Evolutionary conservation across 1,284 basidiomycete species (phyloP).

Genomic region (Puccinia coronata): DNA sequence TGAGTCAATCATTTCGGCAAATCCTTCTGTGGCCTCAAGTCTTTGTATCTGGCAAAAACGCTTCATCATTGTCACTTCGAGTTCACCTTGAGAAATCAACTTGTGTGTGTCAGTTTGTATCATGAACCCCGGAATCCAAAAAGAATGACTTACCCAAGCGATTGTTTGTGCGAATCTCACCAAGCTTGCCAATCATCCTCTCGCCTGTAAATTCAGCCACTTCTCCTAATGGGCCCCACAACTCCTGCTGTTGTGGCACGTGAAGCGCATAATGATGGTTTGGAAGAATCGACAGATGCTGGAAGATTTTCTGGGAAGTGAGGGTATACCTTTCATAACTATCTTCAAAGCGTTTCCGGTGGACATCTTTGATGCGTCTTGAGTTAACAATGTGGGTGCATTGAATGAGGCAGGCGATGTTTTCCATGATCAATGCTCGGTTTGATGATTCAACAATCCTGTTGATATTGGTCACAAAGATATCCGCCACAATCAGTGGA

Average conservation of each 20-base stretch:
- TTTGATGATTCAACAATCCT: background rate
- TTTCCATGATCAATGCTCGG: background rate
- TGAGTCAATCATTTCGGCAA: background rate
- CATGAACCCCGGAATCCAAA: background rate
- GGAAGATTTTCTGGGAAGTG: background rate
- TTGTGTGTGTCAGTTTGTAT: background rate
- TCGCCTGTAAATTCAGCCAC: background rate
- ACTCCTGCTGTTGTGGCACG: background rate
- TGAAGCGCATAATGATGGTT: constrained; percentile 24
- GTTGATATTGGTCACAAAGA: constrained; percentile 1
- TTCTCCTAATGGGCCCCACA: background rate
- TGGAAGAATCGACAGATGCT: background rate
- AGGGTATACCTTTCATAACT: background rate
- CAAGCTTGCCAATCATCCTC: background rate
- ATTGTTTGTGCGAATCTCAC: background rate
- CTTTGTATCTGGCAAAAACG: background rate
- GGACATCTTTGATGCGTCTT: background rate
- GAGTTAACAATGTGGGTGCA: constrained; percentile 46
- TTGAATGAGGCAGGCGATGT: constrained; percentile 41
- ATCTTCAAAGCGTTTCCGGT: background rate
- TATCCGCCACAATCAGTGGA: constrained; percentile 3
- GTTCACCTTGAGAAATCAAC: background rate
- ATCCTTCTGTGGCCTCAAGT: background rate
- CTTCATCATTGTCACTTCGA: background rate
- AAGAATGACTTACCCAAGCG: background rate